Base-by-base conservation (phyloP, 148 eudicot genomes). In the Hydrangea macrophylla region DNA sequence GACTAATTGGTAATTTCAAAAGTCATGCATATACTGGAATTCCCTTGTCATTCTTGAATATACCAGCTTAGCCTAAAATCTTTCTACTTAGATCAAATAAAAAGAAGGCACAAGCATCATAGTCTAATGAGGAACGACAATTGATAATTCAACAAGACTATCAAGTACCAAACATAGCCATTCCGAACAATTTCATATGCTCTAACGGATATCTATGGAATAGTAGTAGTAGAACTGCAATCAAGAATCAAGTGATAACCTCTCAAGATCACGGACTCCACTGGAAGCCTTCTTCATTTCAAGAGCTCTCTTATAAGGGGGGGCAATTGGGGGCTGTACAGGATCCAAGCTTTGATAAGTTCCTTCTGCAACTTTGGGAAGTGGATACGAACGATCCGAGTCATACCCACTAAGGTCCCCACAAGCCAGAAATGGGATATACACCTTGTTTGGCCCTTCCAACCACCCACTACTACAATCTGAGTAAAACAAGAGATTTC, bases 391-490 rank as follows among this genome's bases (percentile, higher is more conserved):
- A 30, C 91, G 88, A 70, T 94, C 99, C 0, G 99, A 94, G 74
- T 94, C 99, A 31, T 90, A 94, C 55, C 99, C 99, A 25, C 81
- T 79, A 13, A 94, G 89, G 77, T 94, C 99, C 62, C 99, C 99
- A 58, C 99, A 94, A 30, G 99, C 99, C 74, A 94, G 81, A 79
- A 94, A 94, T n/a, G 99, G 99, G 51, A 94, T 94, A 48, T 90
- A 94, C 70, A 94, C 86, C 80, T 85, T 88, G 27, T 88, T 83
- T 45, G 83, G 83, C 48, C 89, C 95, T 81, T 94, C 99, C 45
- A 94, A 76, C 97, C 99, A 94, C 27, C 83, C 99, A 65, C 99
- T 94, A 70, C 97, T 84, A 72, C 99, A 94, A 74, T 94, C 99
- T 94, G 88, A 35, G 39, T 3, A 18, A n/a, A 24, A 36, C 64